These are phyloP conservation scores for Parathielavia appendiculata DNA, from an alignment of 495 filamentous ascomycete species.

Conservation along the genomic window DNA sequence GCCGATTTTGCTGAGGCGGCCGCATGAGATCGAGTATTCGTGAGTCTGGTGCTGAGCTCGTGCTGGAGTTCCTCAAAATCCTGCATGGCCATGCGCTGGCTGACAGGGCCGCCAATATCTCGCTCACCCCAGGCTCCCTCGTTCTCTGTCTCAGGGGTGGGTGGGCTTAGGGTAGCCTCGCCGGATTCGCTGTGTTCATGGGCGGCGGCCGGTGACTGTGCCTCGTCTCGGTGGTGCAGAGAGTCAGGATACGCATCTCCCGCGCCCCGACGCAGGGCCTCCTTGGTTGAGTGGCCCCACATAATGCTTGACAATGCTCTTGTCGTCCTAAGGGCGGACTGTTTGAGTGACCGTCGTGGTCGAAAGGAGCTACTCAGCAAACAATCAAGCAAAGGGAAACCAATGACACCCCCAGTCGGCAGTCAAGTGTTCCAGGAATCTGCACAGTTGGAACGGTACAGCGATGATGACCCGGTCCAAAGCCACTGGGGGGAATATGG, in stretches of 20 bases:
- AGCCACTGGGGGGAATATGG: background rate
- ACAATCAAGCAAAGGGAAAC: constrained; percentile 8
- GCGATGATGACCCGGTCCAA: background rate
- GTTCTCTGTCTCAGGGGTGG: constrained; percentile 27
- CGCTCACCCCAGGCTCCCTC: constrained; percentile 75
- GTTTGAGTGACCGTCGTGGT: background rate
- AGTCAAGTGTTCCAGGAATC: background rate
- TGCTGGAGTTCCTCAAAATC: constrained; percentile 64
- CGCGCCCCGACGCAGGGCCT: constrained; percentile 23
- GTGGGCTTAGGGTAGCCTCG: constrained; percentile 16
- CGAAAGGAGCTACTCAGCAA: background rate
- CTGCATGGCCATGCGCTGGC: constrained; percentile 59
- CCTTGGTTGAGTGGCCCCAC: constrained; percentile 19
- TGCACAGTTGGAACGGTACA: background rate
- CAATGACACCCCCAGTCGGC: background rate
- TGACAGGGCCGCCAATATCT: constrained; percentile 58
- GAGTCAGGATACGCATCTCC: constrained; percentile 18
- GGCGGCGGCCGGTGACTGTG: background rate
- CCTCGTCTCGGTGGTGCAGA: constrained; percentile 27
- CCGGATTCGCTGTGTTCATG: constrained; percentile 7
- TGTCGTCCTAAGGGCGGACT: background rate
- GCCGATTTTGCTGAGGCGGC: constrained; percentile 17
- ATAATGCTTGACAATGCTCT: background rate
- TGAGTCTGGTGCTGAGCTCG: constrained; percentile 51
- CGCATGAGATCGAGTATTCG: constrained; percentile 13